Conservation (phyloP, 495 filamentous ascomycete genomes). For the Baudoinia panamericana region DNA sequence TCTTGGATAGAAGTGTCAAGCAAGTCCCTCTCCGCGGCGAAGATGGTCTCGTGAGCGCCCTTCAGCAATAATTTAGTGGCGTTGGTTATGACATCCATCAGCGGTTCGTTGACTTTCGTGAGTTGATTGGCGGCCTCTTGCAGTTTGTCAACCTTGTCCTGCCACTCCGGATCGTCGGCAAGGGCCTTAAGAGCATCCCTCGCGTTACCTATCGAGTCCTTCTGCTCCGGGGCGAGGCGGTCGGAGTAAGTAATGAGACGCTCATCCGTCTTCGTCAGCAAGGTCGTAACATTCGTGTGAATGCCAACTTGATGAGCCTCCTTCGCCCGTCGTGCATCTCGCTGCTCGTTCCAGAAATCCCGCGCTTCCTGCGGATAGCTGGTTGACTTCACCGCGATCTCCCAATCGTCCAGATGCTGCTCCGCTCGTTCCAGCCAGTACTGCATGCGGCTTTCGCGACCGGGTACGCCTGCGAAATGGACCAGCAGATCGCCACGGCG, state of each 20-base stretch:
- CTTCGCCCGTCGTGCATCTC: conserved; percentile 10
- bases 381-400: conserved; percentile 28
- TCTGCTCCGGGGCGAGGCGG: conserved; percentile 12
- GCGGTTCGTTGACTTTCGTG: neutral
- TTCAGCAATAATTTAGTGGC: conserved; percentile 2
- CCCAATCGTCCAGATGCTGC: conserved; percentile 31
- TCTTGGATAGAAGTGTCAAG: neutral
- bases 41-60: conserved; percentile 13
- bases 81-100: neutral
- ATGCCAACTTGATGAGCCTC: conserved; percentile 9
- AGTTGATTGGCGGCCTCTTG: conserved; percentile 2
- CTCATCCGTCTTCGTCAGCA: conserved; percentile 16
- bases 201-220: conserved; percentile 2
- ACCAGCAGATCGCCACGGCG: conserved; percentile 29
- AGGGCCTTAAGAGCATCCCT: conserved; percentile 4
- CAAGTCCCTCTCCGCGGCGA: conserved; percentile 12
- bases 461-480: conserved; percentile 27
- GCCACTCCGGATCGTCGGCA: conserved; percentile 5
- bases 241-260: conserved; percentile 15
- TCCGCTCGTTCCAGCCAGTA: conserved; percentile 27
- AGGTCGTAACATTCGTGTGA: conserved; percentile 12
- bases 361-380: conserved; percentile 28
- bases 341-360: conserved; percentile 28
- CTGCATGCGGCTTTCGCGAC: conserved; percentile 25
- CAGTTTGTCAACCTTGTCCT: conserved; percentile 9